Conservation (phyloP, 1,139 yeast species). For the Saccharomyces hybrid region DNA sequence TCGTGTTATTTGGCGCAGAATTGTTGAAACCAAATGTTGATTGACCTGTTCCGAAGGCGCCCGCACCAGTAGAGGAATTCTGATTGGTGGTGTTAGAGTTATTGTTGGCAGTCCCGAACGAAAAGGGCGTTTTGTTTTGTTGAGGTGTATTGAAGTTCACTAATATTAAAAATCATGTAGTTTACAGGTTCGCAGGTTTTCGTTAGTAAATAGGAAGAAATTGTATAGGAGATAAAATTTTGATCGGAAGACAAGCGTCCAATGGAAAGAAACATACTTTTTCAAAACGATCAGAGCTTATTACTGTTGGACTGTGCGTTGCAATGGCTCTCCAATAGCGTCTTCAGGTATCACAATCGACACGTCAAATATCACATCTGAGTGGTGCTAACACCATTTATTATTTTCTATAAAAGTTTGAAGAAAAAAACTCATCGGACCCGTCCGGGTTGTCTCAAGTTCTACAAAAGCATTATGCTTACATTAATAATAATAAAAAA, state of each 20-base stretch:
- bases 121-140: slow-evolving; percentile 1
- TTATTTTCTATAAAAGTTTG: background rate
- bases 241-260: background rate
- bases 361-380: background rate
- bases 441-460: background rate
- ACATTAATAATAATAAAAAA: background rate
- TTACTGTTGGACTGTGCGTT: background rate
- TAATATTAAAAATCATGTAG: background rate
- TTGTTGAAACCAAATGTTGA: background rate
- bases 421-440: background rate
- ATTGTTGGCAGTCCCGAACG: slow-evolving; percentile 2
- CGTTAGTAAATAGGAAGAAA: background rate
- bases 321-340: background rate
- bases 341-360: background rate
- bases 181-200: background rate
- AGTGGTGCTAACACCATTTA: background rate
- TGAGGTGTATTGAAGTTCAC: background rate
- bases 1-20: background rate
- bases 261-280: background rate
- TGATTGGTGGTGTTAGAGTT: background rate
- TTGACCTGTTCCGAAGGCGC: slow-evolving; percentile 1
- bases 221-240: background rate
- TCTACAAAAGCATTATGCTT: background rate
- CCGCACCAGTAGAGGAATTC: background rate
- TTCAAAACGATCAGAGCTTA: background rate